phyloP scores from a whole-genome alignment of 2,329 filamentous ascomycete species.

The Aaosphaeria arxii region DNA sequence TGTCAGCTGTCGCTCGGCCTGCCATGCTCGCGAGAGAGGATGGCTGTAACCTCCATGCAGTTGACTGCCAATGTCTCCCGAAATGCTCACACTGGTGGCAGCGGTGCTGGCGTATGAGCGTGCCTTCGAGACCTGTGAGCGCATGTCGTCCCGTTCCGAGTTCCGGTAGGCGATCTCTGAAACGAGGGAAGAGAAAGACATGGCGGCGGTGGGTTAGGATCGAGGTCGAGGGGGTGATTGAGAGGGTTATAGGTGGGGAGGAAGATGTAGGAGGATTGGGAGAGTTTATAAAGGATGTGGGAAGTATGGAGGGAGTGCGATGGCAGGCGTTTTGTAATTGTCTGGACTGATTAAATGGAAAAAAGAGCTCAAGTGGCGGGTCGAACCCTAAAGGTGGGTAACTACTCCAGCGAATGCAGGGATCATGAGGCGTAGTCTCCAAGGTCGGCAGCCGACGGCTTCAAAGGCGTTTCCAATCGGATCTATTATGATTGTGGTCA shows the following conservation, averaged over 20 bases:
- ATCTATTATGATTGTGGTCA: neutral
- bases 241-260: neutral
- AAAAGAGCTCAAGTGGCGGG: neutral
- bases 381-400: neutral
- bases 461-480: neutral
- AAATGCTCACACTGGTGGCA: conserved; percentile 52
- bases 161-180: conserved; percentile 51
- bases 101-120: conserved; percentile 51
- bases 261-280: neutral
- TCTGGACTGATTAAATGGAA: neutral
- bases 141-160: conserved; percentile 40
- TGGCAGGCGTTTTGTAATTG: neutral
- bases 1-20: conserved; percentile 52
- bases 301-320: neutral
- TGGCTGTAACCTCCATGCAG: conserved; percentile 53
- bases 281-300: no score
- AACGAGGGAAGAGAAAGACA: conserved; percentile 54
- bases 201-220: conserved; percentile 16
- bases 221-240: conserved; percentile 1
- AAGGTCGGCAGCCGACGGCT: conserved; percentile 1
- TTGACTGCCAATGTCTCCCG: conserved; percentile 51
- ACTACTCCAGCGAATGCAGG: no score
- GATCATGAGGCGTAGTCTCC: neutral
- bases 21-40: conserved; percentile 50
- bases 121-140: conserved; percentile 46